Base-by-base conservation (phyloP, 805 yeast species). In the Ogataea zsoltii region DNA sequence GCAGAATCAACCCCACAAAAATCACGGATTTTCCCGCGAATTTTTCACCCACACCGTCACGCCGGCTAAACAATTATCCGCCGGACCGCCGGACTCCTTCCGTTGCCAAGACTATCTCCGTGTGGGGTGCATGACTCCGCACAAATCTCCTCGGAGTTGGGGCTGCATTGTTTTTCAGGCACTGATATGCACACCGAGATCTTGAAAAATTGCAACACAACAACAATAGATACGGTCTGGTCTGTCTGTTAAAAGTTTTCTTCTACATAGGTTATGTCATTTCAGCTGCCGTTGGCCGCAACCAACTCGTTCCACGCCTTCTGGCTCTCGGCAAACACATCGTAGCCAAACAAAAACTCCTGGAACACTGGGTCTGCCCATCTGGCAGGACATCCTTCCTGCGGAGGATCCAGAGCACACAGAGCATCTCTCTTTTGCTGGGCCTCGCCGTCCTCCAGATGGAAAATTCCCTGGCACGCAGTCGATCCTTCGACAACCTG, bases 321-420 rank as follows among this genome's bases (percentile, higher is more conserved):
- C 17, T 48, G 41, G 25, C 50, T 44, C n/a, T 45, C 50, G 4
- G 35, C 45, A 19, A 51, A 46, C 6, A 51, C 51, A 26, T 51
- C 44, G 38, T 51, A 51, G 10, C 51, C 55, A 41, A 48, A 51
- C 35, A 51, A 35, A 15, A 28, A 42, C 25, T 51, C 41, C 31
- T 51, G 55, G 39, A 51, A 51, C n/a, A 36, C 46, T 17, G 55
- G 55, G 23, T 51, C 55, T 1, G 50, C 55, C 49, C 51, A 51
- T 10, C 55, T 36, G 14, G 46, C 49, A 15, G 55, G 55, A 37
- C 52, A 48, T 4, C 52, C 52, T 13, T 40, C 43, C 36, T 38
- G 30, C 2, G 55, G 49, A 9, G 55, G 55, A 23, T 41, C 38
- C 15, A 45, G n/a, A 2, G 49, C 36, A 30, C 55, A 51, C 4